Evolutionary conservation across 148 eudicot genomes (phyloP).

Genomic region (Arctostaphylos glauca): DNA sequence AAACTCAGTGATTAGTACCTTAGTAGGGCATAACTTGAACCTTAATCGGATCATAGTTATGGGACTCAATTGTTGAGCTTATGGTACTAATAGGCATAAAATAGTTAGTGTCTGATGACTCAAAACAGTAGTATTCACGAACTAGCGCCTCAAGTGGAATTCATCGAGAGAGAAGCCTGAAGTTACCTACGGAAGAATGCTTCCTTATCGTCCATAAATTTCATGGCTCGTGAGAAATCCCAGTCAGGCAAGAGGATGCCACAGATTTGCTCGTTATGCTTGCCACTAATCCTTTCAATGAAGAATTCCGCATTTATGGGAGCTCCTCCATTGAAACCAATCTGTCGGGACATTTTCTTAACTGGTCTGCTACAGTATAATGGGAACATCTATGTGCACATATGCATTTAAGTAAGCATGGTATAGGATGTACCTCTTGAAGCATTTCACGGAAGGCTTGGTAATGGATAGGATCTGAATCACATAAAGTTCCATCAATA

Average conservation of each 20-base stretch:
- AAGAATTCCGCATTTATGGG: constrained; percentile 76
- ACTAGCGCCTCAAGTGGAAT: not conserved
- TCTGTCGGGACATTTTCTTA: constrained; percentile 37
- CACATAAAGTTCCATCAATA: constrained; percentile 89
- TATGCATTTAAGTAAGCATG: not conserved
- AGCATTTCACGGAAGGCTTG: constrained; percentile 84
- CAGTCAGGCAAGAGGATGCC: constrained; percentile 62
- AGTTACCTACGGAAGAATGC: constrained; percentile 68
- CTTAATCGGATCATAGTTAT: not conserved
- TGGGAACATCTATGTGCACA: not conserved
- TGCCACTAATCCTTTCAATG: constrained; percentile 73
- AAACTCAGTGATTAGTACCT: not conserved
- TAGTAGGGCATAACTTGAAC: not conserved
- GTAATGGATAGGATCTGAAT: constrained; percentile 84
- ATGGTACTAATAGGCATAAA: not conserved
- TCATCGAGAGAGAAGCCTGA: not conserved
- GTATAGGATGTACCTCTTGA: constrained; percentile 45
- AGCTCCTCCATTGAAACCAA: constrained; percentile 79
- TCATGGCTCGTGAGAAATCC: constrained; percentile 60
- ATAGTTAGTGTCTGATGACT: not conserved
- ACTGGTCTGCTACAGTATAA: not conserved
- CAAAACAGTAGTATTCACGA: not conserved
- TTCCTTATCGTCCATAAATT: constrained; percentile 76
- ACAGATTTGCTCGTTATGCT: constrained; percentile 79
- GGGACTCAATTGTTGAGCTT: constrained; percentile 4